Evolutionary conservation across 2,329 filamentous ascomycete species (phyloP).

Genomic region (Grosmannia serpens): DNA sequence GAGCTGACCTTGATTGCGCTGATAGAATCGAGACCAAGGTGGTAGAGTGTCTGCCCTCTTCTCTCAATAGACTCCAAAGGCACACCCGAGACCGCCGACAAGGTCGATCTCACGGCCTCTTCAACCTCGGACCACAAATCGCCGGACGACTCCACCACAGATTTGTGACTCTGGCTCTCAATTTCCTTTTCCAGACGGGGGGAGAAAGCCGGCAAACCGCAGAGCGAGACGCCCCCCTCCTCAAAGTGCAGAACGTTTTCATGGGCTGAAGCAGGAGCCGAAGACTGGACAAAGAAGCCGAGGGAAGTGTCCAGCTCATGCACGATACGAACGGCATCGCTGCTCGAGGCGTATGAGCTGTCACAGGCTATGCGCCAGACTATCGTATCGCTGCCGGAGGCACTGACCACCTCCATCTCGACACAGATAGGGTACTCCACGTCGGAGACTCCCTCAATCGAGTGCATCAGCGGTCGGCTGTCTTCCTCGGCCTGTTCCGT

Average conservation of each 20-base stretch:
- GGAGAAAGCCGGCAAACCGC: conserved; percentile 42
- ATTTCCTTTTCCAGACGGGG: conserved; percentile 2
- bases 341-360: conserved; percentile 34
- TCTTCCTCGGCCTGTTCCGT: not conserved
- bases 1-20: conserved; percentile 75
- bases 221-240: conserved; percentile 46
- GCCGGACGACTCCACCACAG: not conserved
- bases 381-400: conserved; percentile 15
- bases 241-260: conserved; percentile 38
- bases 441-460: conserved; percentile 50
- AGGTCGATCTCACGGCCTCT: conserved; percentile 30
- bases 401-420: conserved; percentile 55
- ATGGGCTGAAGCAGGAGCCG: conserved; percentile 24
- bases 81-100: conserved; percentile 50
- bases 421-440: conserved; percentile 75
- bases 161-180: not conserved
- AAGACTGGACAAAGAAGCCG: conserved; percentile 36
- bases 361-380: conserved; percentile 64
- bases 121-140: conserved; percentile 24
- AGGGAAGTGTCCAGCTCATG: conserved; percentile 49
- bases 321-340: conserved; percentile 40
- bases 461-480: conserved; percentile 39
- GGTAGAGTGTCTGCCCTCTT: conserved; percentile 55
- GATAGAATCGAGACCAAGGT: conserved; percentile 84
- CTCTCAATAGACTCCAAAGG: conserved; percentile 43